phyloP scores from a whole-genome alignment of 2,329 filamentous ascomycete genomes.

The Lachnellula willkommii region DNA sequence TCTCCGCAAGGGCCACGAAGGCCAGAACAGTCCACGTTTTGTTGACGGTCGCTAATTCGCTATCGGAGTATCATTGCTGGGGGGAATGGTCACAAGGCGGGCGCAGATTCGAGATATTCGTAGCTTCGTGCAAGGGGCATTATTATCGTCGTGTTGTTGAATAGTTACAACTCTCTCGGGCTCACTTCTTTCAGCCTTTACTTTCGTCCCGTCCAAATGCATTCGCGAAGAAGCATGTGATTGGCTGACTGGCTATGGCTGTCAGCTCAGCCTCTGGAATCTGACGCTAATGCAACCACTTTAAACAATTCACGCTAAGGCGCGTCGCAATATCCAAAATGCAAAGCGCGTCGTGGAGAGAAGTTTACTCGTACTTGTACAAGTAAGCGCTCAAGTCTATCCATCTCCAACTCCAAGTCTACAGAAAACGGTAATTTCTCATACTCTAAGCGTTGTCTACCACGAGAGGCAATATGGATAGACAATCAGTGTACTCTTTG shows the following conservation, averaged over 20 bases:
- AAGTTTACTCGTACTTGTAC: neutral
- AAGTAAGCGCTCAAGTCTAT: neutral
- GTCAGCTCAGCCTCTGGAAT: too few relatives aligned
- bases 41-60: conserved; percentile 21
- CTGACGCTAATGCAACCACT: conserved; percentile 7
- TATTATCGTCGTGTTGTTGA: neutral
- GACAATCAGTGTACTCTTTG: conserved; percentile 78
- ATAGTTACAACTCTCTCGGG: neutral
- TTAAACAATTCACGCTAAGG: conserved; percentile 4
- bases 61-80: conserved; percentile 32
- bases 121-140: neutral
- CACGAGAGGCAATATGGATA: conserved; percentile 59
- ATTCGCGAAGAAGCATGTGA: neutral
- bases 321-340: conserved; percentile 2
- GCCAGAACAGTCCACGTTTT: conserved; percentile 13
- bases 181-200: neutral
- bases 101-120: neutral
- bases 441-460: neutral
- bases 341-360: neutral
- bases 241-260: neutral
- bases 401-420: neutral
- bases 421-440: neutral
- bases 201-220: neutral
- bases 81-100: neutral
- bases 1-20: conserved; percentile 18